Conservation (phyloP, 2,329 filamentous ascomycete genomes). For the Calonectria pseudoreteaudii region DNA sequence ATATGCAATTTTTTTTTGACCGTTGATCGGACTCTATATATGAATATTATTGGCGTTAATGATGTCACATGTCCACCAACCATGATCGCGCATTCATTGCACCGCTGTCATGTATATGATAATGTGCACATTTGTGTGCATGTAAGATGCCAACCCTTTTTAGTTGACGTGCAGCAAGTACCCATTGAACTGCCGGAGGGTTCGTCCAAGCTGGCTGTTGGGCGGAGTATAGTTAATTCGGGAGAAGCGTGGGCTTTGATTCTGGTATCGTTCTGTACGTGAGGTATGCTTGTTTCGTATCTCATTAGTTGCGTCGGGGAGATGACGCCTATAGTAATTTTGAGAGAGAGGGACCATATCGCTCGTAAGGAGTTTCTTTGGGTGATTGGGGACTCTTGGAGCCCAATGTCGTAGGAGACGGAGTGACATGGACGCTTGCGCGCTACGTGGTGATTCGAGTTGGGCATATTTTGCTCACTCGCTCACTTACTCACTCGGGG, state of each 20-base stretch:
- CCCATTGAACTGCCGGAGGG: background rate
- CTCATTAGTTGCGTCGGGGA: background rate
- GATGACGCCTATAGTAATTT: background rate
- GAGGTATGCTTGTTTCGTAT: background rate
- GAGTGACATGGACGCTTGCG: background rate
- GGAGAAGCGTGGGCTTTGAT: background rate
- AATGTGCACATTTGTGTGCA: constrained; percentile 1
- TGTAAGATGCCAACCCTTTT: background rate
- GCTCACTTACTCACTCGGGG: constrained; percentile 48
- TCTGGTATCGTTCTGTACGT: background rate
- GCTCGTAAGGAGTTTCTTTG: background rate
- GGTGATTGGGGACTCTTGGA: background rate
- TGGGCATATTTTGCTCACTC: background rate
- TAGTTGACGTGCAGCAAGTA: background rate
- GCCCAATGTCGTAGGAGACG: background rate
- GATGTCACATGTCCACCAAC: background rate
- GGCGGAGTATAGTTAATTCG: background rate
- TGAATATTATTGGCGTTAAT: background rate
- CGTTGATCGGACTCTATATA: background rate
- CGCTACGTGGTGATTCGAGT: background rate
- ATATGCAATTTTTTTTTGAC: background rate
- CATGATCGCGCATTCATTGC: too few relatives aligned
- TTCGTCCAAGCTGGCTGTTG: background rate
- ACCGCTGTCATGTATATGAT: background rate
- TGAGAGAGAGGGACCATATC: background rate